Base-by-base conservation (phyloP, 1,284 basidiomycete species). In the Chalciporus sp. region DNA sequence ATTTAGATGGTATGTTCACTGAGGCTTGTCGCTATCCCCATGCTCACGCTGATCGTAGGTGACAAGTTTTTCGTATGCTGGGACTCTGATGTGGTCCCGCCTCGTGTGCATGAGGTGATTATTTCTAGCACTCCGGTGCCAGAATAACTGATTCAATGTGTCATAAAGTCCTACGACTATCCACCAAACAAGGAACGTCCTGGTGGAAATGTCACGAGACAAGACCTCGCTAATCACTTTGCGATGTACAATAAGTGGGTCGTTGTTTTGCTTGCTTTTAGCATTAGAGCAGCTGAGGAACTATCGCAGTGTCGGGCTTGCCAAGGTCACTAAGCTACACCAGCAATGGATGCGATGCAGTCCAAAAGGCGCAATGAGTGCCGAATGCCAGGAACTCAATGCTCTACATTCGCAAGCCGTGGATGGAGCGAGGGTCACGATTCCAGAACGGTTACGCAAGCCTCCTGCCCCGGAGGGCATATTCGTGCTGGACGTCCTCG, bases 41-140 rank as follows among this genome's bases (percentile, higher is more conserved):
- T 11, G 23, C 46, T 27, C 26, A 44, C n/a, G 12, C 42, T 42
- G 40, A 23, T 50, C 19, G 4, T 47, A 79, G 85, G 84, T 7
- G 85, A 87, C 56, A 77, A 81, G 56, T 86, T 82, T 61, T 82
- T 84, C 55, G 82, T 87, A 2, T 84, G 83, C 45, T 87, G 85
- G 84, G 85, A 87, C 66, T 73, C 76, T 0, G 82, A 84, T 58
- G 64, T 86, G 10, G 77, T 86, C n/a, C 85, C 83, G 6, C 69
- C 65, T 11, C 75, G 61, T 20, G 72, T 84, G 7, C 75, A 78
- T 7, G 79, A 86, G 71, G 84, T 82, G 58, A 49, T 68, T 59
- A 33, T 23, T 9, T 19, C 11, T 17, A 4, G 1, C 8, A 11
- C 9, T 40, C 16, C 20, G 2, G 28, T 6, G 12, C 17, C 16